Percentiles rank a stretch among this genome's conserved stretches.
Evolutionary conservation across 1,139 yeast species (phyloP).

Genomic region (Arxiozyma slooffiae): DNA sequence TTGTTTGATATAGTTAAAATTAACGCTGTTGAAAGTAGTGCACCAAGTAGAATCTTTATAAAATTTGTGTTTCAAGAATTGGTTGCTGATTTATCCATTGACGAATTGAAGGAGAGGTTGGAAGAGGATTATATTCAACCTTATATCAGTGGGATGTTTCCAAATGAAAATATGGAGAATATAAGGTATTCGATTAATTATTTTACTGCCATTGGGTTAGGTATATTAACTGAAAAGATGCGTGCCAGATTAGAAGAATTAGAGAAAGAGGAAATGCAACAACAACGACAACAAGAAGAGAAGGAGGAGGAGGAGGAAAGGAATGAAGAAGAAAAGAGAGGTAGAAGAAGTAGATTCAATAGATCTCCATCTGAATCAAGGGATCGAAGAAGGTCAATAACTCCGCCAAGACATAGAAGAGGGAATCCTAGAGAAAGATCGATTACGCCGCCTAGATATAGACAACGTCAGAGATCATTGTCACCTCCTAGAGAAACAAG

Average conservation of each 20-base stretch:
- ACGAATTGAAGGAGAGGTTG: slow-evolving; percentile 40
- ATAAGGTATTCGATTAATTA: slow-evolving; percentile 75
- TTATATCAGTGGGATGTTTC: slow-evolving; percentile 39
- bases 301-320: slow-evolving; percentile 4
- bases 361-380: slow-evolving; percentile 4
- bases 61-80: slow-evolving; percentile 75
- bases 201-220: slow-evolving; percentile 88
- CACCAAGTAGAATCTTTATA: slow-evolving; percentile 73
- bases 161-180: slow-evolving; percentile 43
- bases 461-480: neutral
- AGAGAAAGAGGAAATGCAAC: slow-evolving; percentile 8
- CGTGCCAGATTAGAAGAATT: slow-evolving; percentile 40
- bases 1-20: slow-evolving; percentile 43
- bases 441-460: slow-evolving; percentile 12
- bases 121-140: slow-evolving; percentile 42
- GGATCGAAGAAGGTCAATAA: slow-evolving; percentile 6
- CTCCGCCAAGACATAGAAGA: slow-evolving; percentile 7
- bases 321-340: slow-evolving; percentile 5
- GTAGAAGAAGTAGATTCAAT: slow-evolving; percentile 4
- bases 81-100: slow-evolving; percentile 65
- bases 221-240: slow-evolving; percentile 74
- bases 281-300: slow-evolving; percentile 6
- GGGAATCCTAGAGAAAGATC: slow-evolving; percentile 9
- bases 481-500: neutral
- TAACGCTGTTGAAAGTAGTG: slow-evolving; percentile 63